Conservation (phyloP, 2,329 filamentous ascomycete species). For the Leptosphaerulina australis region DNA sequence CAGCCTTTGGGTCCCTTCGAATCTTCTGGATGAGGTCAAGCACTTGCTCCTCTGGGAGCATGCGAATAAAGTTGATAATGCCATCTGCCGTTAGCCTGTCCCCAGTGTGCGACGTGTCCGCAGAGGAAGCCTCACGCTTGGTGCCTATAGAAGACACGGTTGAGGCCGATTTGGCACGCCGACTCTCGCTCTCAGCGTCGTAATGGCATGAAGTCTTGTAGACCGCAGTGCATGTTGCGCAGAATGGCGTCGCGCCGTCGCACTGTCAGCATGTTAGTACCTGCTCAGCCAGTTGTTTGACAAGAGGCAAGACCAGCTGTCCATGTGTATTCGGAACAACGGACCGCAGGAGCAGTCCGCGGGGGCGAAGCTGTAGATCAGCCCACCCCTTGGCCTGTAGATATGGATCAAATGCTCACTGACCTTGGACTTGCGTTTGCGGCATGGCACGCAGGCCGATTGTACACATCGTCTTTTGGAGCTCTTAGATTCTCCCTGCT, state of each 20-base stretch:
- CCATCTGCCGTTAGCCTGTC: slow-evolving; percentile 38
- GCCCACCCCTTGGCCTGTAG: slow-evolving; percentile 8
- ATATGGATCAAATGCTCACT: slow-evolving; percentile 14
- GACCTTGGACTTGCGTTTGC: slow-evolving; percentile 59
- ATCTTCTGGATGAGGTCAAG: slow-evolving; percentile 52
- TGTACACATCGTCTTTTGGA: slow-evolving; percentile 46
- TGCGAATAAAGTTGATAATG: slow-evolving; percentile 53
- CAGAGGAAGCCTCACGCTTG: slow-evolving; percentile 39
- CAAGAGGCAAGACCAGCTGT: neutral
- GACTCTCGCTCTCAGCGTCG: slow-evolving; percentile 56
- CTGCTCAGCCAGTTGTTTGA: neutral
- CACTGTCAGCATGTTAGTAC: slow-evolving; percentile 49
- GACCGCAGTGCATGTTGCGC: slow-evolving; percentile 58
- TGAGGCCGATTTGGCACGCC: slow-evolving; percentile 50
- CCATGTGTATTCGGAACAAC: slow-evolving; percentile 1
- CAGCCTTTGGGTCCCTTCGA: slow-evolving; percentile 49
- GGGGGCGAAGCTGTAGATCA: slow-evolving; percentile 24
- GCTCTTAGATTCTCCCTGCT: slow-evolving; percentile 34
- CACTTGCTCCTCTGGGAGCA: slow-evolving; percentile 54
- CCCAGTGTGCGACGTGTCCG: slow-evolving; percentile 17
- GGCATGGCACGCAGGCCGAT: slow-evolving; percentile 57
- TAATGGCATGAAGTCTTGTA: slow-evolving; percentile 59
- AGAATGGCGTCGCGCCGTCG: slow-evolving; percentile 56
- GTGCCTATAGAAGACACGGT: slow-evolving; percentile 31
- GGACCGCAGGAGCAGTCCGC: slow-evolving; percentile 23